Conservation (phyloP, 2,329 filamentous ascomycete species). For the Capronia coronata region DNA sequence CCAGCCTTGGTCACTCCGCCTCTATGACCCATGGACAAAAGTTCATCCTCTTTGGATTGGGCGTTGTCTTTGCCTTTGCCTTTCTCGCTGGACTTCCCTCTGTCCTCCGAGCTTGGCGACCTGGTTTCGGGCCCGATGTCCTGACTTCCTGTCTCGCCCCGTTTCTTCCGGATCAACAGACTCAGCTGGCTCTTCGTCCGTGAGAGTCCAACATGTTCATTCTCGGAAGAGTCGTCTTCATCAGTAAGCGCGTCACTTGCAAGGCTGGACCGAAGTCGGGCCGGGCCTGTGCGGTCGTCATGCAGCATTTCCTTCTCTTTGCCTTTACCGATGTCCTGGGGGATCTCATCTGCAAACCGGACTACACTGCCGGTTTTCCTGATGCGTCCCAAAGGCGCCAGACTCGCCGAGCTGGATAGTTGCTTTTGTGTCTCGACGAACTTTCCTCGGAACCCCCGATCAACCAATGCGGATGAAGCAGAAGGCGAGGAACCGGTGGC, state of each 20-base stretch:
- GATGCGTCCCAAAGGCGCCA: slow-evolving; percentile 18
- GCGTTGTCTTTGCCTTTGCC: slow-evolving; percentile 15
- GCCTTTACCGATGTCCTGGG: slow-evolving; percentile 13
- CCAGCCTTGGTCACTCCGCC: slow-evolving; percentile 27
- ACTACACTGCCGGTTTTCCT: slow-evolving; percentile 24
- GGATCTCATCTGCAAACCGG: slow-evolving; percentile 25
- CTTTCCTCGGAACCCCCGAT: slow-evolving; percentile 35
- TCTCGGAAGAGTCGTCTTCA: slow-evolving; percentile 12
- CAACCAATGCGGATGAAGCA: slow-evolving; percentile 31
- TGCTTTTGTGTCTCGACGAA: slow-evolving; percentile 33
- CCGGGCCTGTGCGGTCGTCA: slow-evolving; percentile 10
- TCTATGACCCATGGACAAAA: slow-evolving; percentile 23
- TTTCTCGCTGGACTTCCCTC: slow-evolving; percentile 14
- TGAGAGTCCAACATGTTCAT: slow-evolving; percentile 17
- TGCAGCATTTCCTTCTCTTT: slow-evolving; percentile 18
- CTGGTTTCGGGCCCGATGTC: slow-evolving; percentile 15
- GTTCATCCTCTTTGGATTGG: slow-evolving; percentile 20
- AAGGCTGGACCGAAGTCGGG: slow-evolving; percentile 9
- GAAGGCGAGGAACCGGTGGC: slow-evolving; percentile 13
- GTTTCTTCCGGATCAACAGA: slow-evolving; percentile 28
- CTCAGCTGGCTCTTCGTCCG: slow-evolving; percentile 29
- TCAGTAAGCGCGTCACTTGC: slow-evolving; percentile 9
- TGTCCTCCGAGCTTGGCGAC: background rate
- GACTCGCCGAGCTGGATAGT: slow-evolving; percentile 21
- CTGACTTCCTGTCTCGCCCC: slow-evolving; percentile 18